Percentiles rank a stretch among this genome's conserved stretches.
Evolutionary conservation across 345 rosid species (phyloP).

Genomic region (Eucalyptus polybractea): DNA sequence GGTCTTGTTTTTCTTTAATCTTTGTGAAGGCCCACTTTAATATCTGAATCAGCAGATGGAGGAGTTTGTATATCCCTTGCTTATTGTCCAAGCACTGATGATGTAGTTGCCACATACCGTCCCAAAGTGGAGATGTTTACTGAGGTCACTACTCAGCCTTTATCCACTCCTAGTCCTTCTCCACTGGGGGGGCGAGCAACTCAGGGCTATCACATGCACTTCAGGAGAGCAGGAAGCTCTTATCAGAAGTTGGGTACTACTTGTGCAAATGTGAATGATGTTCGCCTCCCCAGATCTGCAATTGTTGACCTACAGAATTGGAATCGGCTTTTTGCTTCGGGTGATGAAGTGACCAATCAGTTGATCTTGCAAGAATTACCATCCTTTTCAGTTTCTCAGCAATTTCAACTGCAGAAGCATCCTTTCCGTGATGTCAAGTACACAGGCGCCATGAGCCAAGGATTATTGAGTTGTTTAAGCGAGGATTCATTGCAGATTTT

Average conservation of each 20-base stretch:
- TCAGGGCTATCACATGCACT: constrained; percentile 43
- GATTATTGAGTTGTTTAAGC: constrained; percentile 51
- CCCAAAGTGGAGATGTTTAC: constrained; percentile 36
- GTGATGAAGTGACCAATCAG: constrained; percentile 47
- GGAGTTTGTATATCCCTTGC: constrained; percentile 84
- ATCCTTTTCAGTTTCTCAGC: constrained; percentile 26
- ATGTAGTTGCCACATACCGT: constrained; percentile 68
- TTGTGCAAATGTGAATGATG: constrained; percentile 35
- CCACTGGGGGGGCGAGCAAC: constrained; percentile 25
- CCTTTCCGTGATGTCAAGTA: constrained; percentile 59
- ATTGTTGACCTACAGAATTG: constrained; percentile 32
- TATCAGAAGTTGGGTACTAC: constrained; percentile 32
- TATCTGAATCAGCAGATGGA: constrained; percentile 42
- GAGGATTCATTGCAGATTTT: constrained; percentile 52
- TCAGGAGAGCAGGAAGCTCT: constrained; percentile 30
- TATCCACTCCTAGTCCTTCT: constrained; percentile 33
- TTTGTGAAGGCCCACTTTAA: constrained; percentile 45
- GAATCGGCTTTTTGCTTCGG: constrained; percentile 35
- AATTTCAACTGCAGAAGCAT: constrained; percentile 27
- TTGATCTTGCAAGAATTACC: constrained; percentile 61
- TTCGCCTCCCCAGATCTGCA: constrained; percentile 57
- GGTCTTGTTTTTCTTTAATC: background rate
- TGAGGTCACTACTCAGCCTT: constrained; percentile 29
- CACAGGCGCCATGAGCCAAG: constrained; percentile 1
- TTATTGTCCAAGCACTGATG: constrained; percentile 33